Evolutionary conservation across 306 rosid genomes (phyloP).

Genomic region (Castanea sativa): DNA sequence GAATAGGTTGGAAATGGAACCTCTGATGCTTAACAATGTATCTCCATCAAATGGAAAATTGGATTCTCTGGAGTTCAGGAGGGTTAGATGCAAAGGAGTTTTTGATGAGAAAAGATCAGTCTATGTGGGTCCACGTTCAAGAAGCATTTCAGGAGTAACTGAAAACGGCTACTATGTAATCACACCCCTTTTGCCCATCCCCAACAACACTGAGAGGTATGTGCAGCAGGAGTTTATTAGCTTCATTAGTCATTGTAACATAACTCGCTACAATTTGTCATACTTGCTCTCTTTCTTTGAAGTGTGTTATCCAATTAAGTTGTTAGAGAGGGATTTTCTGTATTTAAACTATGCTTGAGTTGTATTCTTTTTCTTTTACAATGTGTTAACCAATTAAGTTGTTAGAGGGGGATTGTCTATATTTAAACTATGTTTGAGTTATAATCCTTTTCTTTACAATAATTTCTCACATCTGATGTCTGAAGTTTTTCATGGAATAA

Average conservation of each 20-base stretch:
- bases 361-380: background rate
- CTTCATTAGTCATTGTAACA: conserved; percentile 9
- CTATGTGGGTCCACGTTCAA: conserved; percentile 90
- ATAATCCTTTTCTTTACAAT: background rate
- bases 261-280: background rate
- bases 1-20: conserved; percentile 76
- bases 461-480: conserved; percentile 1
- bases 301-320: background rate
- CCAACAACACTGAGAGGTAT: conserved; percentile 61
- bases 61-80: conserved; percentile 79
- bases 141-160: conserved; percentile 96
- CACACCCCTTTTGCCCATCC: conserved; percentile 77
- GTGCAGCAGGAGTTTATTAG: conserved; percentile 6
- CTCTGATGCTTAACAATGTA: conserved; percentile 45
- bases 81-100: conserved; percentile 62
- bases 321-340: background rate
- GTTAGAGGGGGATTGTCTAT: background rate
- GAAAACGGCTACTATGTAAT: conserved; percentile 89
- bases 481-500: background rate
- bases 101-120: conserved; percentile 77
- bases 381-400: background rate
- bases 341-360: background rate
- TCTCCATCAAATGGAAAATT: conserved; percentile 44
- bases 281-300: background rate
- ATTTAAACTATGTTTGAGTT: background rate